These are phyloP conservation scores for Cairneyella variabilis DNA, from an alignment of 495 filamentous ascomycete species.

Conservation along the genomic window DNA sequence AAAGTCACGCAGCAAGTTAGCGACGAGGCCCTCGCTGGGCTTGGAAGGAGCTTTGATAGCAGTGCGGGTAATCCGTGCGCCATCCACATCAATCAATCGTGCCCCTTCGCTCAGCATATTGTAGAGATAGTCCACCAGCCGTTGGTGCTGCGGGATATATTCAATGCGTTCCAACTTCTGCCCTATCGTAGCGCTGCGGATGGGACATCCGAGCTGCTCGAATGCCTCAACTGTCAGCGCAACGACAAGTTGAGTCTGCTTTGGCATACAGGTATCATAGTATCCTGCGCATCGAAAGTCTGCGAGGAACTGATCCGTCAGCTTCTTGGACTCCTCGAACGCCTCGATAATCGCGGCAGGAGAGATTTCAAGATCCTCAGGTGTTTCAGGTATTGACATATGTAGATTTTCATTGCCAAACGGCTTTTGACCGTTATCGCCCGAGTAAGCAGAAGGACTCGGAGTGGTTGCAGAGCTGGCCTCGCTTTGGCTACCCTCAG, in stretches of 20 bases:
- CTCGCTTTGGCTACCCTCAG: background rate
- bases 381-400: too few relatives aligned
- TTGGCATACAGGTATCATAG: conserved; percentile 5
- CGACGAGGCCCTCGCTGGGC: conserved; percentile 32
- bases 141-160: conserved; percentile 30
- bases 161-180: conserved; percentile 33
- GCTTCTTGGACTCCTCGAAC: conserved; percentile 10
- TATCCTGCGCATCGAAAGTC: conserved; percentile 35
- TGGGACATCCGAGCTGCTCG: conserved; percentile 35
- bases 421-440: background rate
- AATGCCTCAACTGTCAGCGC: conserved; percentile 42
- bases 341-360: conserved; percentile 27
- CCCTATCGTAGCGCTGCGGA: conserved; percentile 31
- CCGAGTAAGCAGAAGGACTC: too few relatives aligned
- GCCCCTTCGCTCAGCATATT: conserved; percentile 37
- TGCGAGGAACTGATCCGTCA: conserved; percentile 37
- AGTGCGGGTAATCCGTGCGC: conserved; percentile 35
- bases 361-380: conserved; percentile 26
- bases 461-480: background rate
- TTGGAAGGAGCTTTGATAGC: conserved; percentile 29
- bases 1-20: conserved; percentile 32
- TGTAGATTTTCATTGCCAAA: too few relatives aligned
- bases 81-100: conserved; percentile 35
- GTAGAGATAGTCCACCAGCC: conserved; percentile 38
- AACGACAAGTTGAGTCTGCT: conserved; percentile 34